Evolutionary conservation across 441 rosid species (phyloP), one percentile per base, ranked within the genome.

Genomic region (Rhodomyrtus psidioides): DNA sequence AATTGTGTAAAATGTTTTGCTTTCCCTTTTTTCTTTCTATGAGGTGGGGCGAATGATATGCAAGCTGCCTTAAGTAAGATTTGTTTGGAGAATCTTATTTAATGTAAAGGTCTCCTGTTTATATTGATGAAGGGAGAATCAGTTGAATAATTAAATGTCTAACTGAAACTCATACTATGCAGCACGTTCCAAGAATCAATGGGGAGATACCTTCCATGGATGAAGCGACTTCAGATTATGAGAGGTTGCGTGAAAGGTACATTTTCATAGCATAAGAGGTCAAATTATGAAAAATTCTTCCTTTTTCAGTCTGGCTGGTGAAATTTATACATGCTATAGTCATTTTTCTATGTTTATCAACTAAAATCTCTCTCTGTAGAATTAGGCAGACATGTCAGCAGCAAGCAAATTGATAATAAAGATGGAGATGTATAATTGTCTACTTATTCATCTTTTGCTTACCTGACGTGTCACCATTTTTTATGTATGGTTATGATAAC

Each of bases 211-310:
- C 97, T 85, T 93, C 97, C 9, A 86, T 87, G 83, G 94, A 94
- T 86, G 97, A 94, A 90, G 97, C 92, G 74, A 89, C 92, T 90
- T 92, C 97, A 84, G 97, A 94, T 92, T 95, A 94, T 88, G 95
- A 94, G 88, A 91, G 97, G 88, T 89, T 94, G 88, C 89, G 88
- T 28, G 88, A 89, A 87, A 93, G 96, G 97, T 94, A 83, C 2
- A 57, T 83, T 56, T 54, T 54, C 62, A 15, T 54, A 42, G 42
- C 19, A 82, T 82, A n/a, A 30, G 34, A 46, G 83, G 83, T 81
- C 83, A 27, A 19, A 54, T 30, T 39, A 70, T 70, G n/a, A 19
- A 12, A 30, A n/a, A 16, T 13, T 26, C 51, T 34, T 53, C 65
- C 55, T 28, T 74, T 75, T 76, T 26, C 5, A 39, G 79, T 62